Conservation (phyloP, 1,139 yeast genomes). For the Candida buenavistaensis region DNA sequence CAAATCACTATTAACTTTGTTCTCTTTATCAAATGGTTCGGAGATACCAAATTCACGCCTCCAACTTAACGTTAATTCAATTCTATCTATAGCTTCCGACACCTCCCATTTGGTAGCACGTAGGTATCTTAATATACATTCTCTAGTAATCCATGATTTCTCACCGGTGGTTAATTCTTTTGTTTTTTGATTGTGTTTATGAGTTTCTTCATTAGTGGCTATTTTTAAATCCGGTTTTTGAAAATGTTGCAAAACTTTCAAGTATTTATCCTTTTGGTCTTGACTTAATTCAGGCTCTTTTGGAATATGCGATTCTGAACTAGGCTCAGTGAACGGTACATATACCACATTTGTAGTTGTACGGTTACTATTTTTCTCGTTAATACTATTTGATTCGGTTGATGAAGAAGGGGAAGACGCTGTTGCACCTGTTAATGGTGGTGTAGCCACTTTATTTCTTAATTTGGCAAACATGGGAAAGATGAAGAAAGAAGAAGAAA, state of each 20-base stretch:
- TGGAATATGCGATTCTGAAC: slow-evolving; percentile 52
- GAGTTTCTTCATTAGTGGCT: slow-evolving; percentile 42
- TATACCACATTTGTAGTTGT: slow-evolving; percentile 8
- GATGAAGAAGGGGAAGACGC: slow-evolving; percentile 8
- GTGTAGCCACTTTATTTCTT: slow-evolving; percentile 7
- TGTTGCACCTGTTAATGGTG: slow-evolving; percentile 7
- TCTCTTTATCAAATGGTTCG: slow-evolving; percentile 32
- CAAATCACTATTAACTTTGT: slow-evolving; percentile 33
- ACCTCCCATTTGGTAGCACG: slow-evolving; percentile 49
- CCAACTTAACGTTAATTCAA: slow-evolving; percentile 47
- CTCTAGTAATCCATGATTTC: slow-evolving; percentile 48
- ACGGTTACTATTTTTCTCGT: slow-evolving; percentile 1
- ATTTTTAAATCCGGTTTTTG: slow-evolving; percentile 41
- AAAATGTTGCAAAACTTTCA: slow-evolving; percentile 59
- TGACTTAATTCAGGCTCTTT: slow-evolving; percentile 44
- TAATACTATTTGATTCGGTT: slow-evolving; percentile 3
- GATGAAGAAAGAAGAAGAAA: neutral
- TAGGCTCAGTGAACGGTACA: slow-evolving; percentile 55
- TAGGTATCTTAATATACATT: slow-evolving; percentile 47
- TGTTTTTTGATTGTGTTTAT: slow-evolving; percentile 26
- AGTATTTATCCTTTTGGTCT: slow-evolving; percentile 60
- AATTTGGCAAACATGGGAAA: slow-evolving; percentile 12
- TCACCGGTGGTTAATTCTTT: slow-evolving; percentile 29
- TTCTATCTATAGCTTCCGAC: slow-evolving; percentile 40
- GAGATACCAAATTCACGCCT: slow-evolving; percentile 47